Evolutionary conservation across 768 basidiomycete species (phyloP), one percentile per base, ranked within the genome.

Genomic region (Lyophyllum semitale): DNA sequence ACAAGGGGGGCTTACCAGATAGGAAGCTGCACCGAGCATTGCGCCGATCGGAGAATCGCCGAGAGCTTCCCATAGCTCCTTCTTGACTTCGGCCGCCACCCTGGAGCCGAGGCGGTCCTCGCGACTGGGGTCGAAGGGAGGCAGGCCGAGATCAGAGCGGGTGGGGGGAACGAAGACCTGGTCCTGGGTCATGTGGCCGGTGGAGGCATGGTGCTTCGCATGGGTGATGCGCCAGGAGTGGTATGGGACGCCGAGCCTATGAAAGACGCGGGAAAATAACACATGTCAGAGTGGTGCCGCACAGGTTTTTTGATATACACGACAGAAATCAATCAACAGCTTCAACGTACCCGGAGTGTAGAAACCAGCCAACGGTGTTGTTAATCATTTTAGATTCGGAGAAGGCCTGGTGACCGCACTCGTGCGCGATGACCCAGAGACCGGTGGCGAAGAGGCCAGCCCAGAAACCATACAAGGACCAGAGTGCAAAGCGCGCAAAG

Each of bases 171-270:
- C 94, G 63, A 93, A 97, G 55, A 98, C 96, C 68, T 98, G 95
- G 63, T 98, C 96, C 61, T 95, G 87, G 27, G 89, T 91, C 84
- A 97, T 84, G 72, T 98, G 95, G 15, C 81, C 91, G 4, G 95
- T 97, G 0, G 90, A 88, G 15, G 96, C 96, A 71, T 99, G 96
- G 73, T 99, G 96, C 71, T 94, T 92, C 23, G 83, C 93, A 69
- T 98, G 96, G 3, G 87, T 88, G 67, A 97, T 93, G 59, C 93
- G 83, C 96, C 95, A 98, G 4, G 93, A 91, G 68, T 98, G 94
- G 75, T 93, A 99, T 5, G 96, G 96, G 13, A 98, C 96, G 45
- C 95, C 89, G 54, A 98, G 84, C 50, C 92, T 93, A 58, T 37
- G 63, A 27, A 30, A 53, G 45, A 32, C 15, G 15, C 12, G 48